Evolutionary conservation across 2,329 filamentous ascomycete genomes (phyloP).

Genomic region (Colletotrichum cuscutae): DNA sequence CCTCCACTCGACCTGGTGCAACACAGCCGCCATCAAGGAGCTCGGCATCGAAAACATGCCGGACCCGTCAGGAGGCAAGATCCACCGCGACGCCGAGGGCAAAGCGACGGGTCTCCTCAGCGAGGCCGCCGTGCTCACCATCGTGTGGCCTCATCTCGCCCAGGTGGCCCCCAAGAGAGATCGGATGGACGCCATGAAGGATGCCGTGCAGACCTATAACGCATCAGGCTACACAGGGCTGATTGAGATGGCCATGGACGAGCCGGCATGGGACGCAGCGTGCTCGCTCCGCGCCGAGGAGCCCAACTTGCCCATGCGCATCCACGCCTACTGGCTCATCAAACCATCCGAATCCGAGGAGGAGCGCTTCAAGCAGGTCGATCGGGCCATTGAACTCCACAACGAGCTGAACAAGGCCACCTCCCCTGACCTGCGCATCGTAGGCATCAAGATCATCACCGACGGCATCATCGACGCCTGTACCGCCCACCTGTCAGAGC

Average conservation of each 20-base stretch:
- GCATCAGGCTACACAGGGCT: conserved; percentile 64
- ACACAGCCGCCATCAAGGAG: conserved; percentile 59
- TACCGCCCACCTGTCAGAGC: conserved; percentile 64
- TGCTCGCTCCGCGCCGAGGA: conserved; percentile 53
- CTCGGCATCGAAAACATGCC: conserved; percentile 56
- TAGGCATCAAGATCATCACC: conserved; percentile 68
- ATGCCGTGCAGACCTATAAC: conserved; percentile 61
- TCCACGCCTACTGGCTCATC: conserved; percentile 69
- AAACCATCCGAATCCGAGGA: conserved; percentile 55
- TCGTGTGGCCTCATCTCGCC: conserved; percentile 66
- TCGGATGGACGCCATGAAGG: conserved; percentile 57
- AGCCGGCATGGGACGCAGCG: conserved; percentile 63
- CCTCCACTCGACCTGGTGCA: conserved; percentile 68
- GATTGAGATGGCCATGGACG: conserved; percentile 71
- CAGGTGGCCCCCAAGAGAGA: conserved; percentile 58
- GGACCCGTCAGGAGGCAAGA: conserved; percentile 61
- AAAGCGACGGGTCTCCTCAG: conserved; percentile 60
- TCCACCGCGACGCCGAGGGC: conserved; percentile 60
- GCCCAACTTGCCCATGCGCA: conserved; percentile 52
- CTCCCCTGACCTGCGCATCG: conserved; percentile 53
- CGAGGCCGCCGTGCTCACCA: conserved; percentile 62
- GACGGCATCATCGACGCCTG: conserved; percentile 69
- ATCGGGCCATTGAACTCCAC: conserved; percentile 58
- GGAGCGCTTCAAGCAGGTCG: conserved; percentile 57
- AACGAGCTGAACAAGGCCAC: conserved; percentile 45